phyloP scores from a whole-genome alignment of 495 filamentous ascomycete genomes.

The Ramalina peruviana region DNA sequence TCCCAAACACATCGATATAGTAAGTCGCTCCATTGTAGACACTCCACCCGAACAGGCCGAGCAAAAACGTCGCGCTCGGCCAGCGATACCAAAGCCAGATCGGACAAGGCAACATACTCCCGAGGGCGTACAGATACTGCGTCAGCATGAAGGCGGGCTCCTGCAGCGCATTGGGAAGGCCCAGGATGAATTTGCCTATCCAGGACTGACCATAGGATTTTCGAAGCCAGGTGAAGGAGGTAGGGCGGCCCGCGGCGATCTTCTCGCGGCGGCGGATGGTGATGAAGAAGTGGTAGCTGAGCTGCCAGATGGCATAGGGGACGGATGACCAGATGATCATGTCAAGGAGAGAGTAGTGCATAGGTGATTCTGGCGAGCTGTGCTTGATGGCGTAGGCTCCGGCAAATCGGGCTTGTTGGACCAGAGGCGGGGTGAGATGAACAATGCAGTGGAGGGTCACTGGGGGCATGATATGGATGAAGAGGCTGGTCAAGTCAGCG shows the following conservation, averaged over 20 bases:
- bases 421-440: conserved; percentile 54
- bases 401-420: conserved; percentile 62
- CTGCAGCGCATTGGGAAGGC: conserved; percentile 60
- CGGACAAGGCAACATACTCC: conserved; percentile 88
- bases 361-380: conserved; percentile 50
- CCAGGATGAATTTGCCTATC: conserved; percentile 75
- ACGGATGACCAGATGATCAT: conserved; percentile 93
- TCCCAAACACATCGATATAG: conserved; percentile 96
- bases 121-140: conserved; percentile 77
- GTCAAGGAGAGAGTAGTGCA: conserved; percentile 63
- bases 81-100: conserved; percentile 89
- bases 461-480: conserved; percentile 98
- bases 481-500: conserved; percentile 41
- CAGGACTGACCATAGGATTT: conserved; percentile 73
- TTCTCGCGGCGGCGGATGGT: conserved; percentile 83
- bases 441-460: conserved; percentile 84
- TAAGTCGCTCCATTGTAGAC: conserved; percentile 92
- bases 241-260: conserved; percentile 90
- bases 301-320: conserved; percentile 86
- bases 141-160: conserved; percentile 92
- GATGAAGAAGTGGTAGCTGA: conserved; percentile 83
- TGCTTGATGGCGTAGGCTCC: conserved; percentile 72
- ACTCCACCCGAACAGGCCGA: conserved; percentile 73
- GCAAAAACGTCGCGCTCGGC: conserved; percentile 62
- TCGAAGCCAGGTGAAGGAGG: conserved; percentile 94